A percentile compares a stretch with the other conserved stretches of the same genome.
These are phyloP conservation scores for Coemansia sp. DNA, from an alignment of 192 early-diverging fungal genomes.

Conservation along the genomic window DNA sequence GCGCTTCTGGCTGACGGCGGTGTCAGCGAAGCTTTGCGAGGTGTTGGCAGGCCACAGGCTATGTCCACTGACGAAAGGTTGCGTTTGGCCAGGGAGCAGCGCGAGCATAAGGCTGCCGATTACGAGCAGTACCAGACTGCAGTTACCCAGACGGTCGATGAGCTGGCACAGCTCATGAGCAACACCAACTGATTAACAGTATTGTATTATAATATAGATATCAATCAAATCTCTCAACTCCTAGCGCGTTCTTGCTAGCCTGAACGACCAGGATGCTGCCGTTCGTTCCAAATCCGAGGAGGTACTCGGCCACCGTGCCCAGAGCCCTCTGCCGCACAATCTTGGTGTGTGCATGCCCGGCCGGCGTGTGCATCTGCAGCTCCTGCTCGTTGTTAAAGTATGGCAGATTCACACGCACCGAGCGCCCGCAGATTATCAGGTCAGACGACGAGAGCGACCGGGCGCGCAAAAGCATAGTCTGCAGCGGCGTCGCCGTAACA, in stretches of 20 bases:
- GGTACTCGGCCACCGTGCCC: slow-evolving; percentile 39
- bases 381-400: slow-evolving; percentile 34
- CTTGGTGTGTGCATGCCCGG: slow-evolving; percentile 28
- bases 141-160: slow-evolving; percentile 28
- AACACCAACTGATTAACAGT: slow-evolving; percentile 1
- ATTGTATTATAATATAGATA: slow-evolving; percentile 1
- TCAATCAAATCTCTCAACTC: slow-evolving; percentile 5
- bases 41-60: slow-evolving; percentile 20
- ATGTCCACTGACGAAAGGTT: slow-evolving; percentile 17
- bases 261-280: slow-evolving; percentile 55
- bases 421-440: slow-evolving; percentile 43
- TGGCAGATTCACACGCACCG: slow-evolving; percentile 16
- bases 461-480: slow-evolving; percentile 33
- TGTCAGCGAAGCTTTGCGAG: slow-evolving; percentile 32
- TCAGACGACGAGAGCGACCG: slow-evolving; percentile 20
- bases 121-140: slow-evolving; percentile 36
- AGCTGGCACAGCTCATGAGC: slow-evolving; percentile 45
- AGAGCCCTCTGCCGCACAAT: slow-evolving; percentile 33
- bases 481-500: slow-evolving; percentile 38
- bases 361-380: slow-evolving; percentile 9
- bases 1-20: too few species aligned
- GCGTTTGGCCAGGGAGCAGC: slow-evolving; percentile 18
- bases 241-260: slow-evolving; percentile 16
- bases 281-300: slow-evolving; percentile 40
- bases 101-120: slow-evolving; percentile 22